Evolutionary conservation across 306 rosid genomes (phyloP).

Genomic region (Acmispon strigosus): DNA sequence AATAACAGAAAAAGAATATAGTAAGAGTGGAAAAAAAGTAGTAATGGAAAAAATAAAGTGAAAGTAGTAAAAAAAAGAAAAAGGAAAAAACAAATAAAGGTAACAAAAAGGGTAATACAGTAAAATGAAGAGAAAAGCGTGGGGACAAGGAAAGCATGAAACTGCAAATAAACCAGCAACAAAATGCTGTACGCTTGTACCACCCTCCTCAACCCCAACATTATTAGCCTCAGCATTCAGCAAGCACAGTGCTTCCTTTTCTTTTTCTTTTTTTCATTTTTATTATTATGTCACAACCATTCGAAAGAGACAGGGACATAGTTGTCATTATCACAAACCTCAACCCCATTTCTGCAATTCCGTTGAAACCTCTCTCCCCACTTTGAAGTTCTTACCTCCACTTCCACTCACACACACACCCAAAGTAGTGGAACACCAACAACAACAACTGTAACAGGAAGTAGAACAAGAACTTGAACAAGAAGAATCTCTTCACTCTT

Average conservation of each 20-base stretch:
- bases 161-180: not conserved
- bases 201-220: not conserved
- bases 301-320: conserved; percentile 21
- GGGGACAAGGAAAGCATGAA: not conserved
- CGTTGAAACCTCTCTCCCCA: not conserved
- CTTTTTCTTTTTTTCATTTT: no score
- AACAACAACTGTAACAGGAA: no score
- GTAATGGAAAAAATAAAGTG: not conserved
- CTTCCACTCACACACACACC: conserved; percentile 3
- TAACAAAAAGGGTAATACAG: conserved; percentile 13
- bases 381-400: not conserved
- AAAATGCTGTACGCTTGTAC: not conserved
- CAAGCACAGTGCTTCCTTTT: not conserved
- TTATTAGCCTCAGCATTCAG: not conserved
- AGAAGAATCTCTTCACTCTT: not conserved
- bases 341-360: conserved; percentile 49
- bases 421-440: not conserved
- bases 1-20: no score
- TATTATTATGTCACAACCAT: not conserved
- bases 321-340: conserved; percentile 23
- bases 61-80: not conserved
- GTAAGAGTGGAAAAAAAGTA: not conserved
- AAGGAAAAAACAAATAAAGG: not conserved
- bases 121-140: not conserved
- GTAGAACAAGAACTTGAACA: not conserved